Conservation (phyloP, 1,284 basidiomycete species). For the Trametes versicolor region DNA sequence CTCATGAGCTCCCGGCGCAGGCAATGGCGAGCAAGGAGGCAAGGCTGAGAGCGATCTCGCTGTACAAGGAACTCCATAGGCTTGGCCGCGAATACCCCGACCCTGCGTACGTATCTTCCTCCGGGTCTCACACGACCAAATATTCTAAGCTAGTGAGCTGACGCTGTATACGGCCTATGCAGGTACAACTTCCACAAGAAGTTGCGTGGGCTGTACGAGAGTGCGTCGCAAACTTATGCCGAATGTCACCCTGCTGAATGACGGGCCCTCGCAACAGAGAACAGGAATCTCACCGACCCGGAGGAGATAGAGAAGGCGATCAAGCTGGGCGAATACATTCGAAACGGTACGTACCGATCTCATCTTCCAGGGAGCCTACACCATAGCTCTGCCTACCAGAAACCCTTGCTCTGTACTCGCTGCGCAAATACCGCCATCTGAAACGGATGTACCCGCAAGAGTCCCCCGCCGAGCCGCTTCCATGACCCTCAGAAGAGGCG, state of each 20-base stretch:
- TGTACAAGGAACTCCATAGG: constrained; percentile 83
- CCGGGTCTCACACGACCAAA: constrained; percentile 10
- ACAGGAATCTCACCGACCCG: constrained; percentile 72
- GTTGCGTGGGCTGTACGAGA: constrained; percentile 76
- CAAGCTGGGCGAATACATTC: constrained; percentile 87
- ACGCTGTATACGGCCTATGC: constrained; percentile 23
- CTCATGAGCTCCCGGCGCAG: constrained; percentile 21
- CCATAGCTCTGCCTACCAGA: constrained; percentile 55
- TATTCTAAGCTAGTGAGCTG: background rate
- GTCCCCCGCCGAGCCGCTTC: constrained; percentile 14
- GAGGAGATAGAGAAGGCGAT: constrained; percentile 84
- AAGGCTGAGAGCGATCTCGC: constrained; percentile 67
- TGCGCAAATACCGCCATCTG: constrained; percentile 88
- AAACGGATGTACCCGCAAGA: constrained; percentile 72
- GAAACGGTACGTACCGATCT: constrained; percentile 72
- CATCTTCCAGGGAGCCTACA: background rate
- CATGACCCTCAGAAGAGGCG: background rate
- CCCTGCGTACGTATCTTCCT: constrained; percentile 63
- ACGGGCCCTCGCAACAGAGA: constrained; percentile 58
- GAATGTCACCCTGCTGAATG: background rate
- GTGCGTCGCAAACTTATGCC: constrained; percentile 49
- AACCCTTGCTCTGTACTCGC: constrained; percentile 85
- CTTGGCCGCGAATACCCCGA: constrained; percentile 84
- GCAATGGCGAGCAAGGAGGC: constrained; percentile 49
- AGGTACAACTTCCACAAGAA: constrained; percentile 83